Percentiles rank a stretch among this genome's conserved stretches.
phyloP scores from a whole-genome alignment of 306 rosid species.

The Ziziphus jujuba region DNA sequence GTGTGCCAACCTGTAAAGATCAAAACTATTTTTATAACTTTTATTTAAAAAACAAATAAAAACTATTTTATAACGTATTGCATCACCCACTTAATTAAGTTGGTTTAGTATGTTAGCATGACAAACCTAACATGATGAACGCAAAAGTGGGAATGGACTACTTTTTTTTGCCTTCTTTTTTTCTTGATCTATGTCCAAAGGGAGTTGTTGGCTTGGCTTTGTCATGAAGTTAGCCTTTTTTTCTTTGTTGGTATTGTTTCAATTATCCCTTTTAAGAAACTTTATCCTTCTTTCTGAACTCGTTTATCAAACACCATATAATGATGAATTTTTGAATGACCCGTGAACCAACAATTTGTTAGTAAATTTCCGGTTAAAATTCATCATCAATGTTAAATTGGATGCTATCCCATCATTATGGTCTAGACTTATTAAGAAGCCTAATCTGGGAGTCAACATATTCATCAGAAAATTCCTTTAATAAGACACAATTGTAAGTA shows the following conservation, averaged over 20 bases:
- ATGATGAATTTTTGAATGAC: constrained; percentile 42
- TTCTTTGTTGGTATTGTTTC: constrained; percentile 12
- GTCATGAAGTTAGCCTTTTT: constrained; percentile 44
- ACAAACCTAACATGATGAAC: constrained; percentile 26
- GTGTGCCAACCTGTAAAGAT: constrained; percentile 49
- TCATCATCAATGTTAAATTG: constrained; percentile 27
- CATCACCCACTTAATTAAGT: constrained; percentile 25
- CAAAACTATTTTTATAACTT: neutral
- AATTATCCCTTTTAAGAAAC: constrained; percentile 11
- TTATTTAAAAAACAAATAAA: too few relatives aligned
- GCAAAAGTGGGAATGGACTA: constrained; percentile 34
- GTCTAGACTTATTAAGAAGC: constrained; percentile 1
- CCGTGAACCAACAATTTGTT: constrained; percentile 46
- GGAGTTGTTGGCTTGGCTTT: constrained; percentile 60
- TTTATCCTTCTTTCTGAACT: constrained; percentile 10
- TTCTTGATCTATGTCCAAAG: constrained; percentile 35
- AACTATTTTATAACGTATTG: neutral
- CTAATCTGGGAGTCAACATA: neutral
- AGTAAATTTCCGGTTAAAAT: constrained; percentile 26
- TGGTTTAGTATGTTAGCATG: constrained; percentile 4
- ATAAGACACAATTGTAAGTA: too few relatives aligned
- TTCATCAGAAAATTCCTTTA: too few relatives aligned
- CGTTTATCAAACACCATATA: constrained; percentile 32
- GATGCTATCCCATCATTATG: constrained; percentile 22
- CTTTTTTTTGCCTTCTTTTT: neutral